Base-by-base conservation (phyloP, 2,329 filamentous ascomycete species). In the Lizonia empirigonia region DNA sequence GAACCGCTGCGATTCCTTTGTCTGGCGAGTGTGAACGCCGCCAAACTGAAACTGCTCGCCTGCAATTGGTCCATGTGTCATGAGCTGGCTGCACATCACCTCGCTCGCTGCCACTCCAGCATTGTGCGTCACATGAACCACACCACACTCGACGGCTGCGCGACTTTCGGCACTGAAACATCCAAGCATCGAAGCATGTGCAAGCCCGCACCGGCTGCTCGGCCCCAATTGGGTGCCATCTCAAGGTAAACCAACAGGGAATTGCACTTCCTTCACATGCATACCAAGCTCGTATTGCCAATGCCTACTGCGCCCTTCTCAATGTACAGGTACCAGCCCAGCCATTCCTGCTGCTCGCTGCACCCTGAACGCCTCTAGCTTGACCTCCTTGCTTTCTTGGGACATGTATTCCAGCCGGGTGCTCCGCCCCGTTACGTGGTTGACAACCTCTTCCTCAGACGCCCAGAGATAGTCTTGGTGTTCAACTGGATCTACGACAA, bases 381-480 rank as follows among this genome's bases (percentile, higher is more conserved):
- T 71, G 34, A 72, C 52, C 12, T 36, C 50, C 52, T 72, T 72
- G 56, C 70, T 73, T 16, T 49, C 42, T 2, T 56, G 50, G 3
- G 58, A 64, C 20, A 75, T 67, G 32, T 72, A 75, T 16, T 46
- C 50, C 12, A 76, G 56, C 26, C 42, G 32, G 6, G 63, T 58
- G 22, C 15, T 34, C 29, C 37, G 23, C 3, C 67, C 68, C n/a
- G 57, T 63, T 6, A 59, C 61, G 32, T 55, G 50, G 27, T 60
- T 59, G 13, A 51, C 52, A 26, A 78, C 55, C 39, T 78, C 74
- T 2, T 76, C 68, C 47, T 77, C 73, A 1, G 69, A 68, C 15
- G 69, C 74, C 67, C 73, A 78, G 2, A 71, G 36, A 47, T 67
- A 74, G 3, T 56, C 53, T 42, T 77, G 72, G 53, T 79, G 77